Conservation (phyloP, 1,139 yeast genomes). For the Nakaseomyces glabratus region DNA sequence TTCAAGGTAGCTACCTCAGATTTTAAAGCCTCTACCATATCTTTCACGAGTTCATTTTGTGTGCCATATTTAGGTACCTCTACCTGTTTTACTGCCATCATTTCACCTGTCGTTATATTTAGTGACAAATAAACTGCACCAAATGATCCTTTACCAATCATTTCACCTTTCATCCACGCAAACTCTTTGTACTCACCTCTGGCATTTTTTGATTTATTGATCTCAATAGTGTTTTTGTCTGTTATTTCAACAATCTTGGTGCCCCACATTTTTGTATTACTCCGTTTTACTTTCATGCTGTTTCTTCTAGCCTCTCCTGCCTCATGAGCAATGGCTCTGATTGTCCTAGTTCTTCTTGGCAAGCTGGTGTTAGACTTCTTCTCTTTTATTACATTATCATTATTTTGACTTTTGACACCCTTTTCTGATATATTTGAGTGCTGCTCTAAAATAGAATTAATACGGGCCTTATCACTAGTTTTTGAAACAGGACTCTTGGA, state of each 20-base stretch:
- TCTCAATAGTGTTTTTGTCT: slow-evolving; percentile 46
- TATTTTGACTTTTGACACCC: not conserved
- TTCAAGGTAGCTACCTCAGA: slow-evolving; percentile 92
- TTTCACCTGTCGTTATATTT: slow-evolving; percentile 94
- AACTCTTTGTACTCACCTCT: slow-evolving; percentile 71
- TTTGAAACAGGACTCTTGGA: slow-evolving; percentile 43
- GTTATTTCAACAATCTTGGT: slow-evolving; percentile 87
- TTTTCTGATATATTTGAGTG: not conserved
- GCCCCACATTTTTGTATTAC: slow-evolving; percentile 97
- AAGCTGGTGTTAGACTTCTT: slow-evolving; percentile 15
- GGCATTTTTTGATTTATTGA: slow-evolving; percentile 39
- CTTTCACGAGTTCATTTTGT: slow-evolving; percentile 38
- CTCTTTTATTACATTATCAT: not conserved
- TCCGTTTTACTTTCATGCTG: slow-evolving; percentile 43
- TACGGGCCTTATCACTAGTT: not conserved
- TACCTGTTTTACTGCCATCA: slow-evolving; percentile 98
- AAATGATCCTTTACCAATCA: slow-evolving; percentile 93
- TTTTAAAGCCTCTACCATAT: slow-evolving; percentile 70
- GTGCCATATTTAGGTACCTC: slow-evolving; percentile 47
- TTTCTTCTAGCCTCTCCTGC: slow-evolving; percentile 56
- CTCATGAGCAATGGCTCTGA: slow-evolving; percentile 86
- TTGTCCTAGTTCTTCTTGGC: slow-evolving; percentile 64
- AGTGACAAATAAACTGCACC: slow-evolving; percentile 92
- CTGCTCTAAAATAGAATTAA: not conserved
- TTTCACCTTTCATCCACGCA: slow-evolving; percentile 97